Evolutionary conservation across 106 monocot genomes (phyloP).

Genomic region (Hemerocallis citrina): DNA sequence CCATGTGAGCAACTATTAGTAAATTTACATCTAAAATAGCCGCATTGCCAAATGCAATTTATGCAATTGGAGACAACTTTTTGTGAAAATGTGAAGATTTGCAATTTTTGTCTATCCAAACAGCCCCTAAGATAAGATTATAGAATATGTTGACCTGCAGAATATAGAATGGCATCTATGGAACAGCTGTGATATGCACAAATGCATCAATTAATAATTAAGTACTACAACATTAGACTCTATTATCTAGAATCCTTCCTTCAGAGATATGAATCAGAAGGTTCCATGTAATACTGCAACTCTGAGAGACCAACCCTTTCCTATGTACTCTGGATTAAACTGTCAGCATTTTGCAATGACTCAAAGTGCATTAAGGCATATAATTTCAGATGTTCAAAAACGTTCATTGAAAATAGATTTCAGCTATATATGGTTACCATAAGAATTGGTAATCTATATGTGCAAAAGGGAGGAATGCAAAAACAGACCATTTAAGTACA

Average conservation of each 20-base stretch:
- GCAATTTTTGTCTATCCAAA: too few relatives aligned
- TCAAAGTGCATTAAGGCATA: background rate
- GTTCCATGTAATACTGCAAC: too few relatives aligned
- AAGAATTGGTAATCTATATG: background rate
- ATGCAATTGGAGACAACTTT: too few relatives aligned
- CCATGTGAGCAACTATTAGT: too few relatives aligned
- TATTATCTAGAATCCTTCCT: too few relatives aligned
- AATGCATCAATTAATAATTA: background rate
- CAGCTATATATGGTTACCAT: background rate
- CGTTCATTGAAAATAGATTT: background rate
- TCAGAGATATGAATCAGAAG: too few relatives aligned
- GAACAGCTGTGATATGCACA: background rate
- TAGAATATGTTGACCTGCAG: background rate
- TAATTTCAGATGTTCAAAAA: background rate
- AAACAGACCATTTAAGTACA: slow-evolving; percentile 88
- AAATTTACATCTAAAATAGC: too few relatives aligned
- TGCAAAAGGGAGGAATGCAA: background rate
- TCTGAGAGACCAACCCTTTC: background rate
- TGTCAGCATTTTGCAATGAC: background rate
- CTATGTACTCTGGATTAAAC: background rate
- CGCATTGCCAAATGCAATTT: too few relatives aligned
- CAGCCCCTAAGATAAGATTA: background rate
- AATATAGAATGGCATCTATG: background rate
- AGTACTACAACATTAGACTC: too few relatives aligned
- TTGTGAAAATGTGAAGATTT: too few relatives aligned